phyloP scores from a whole-genome alignment of 106 monocot species.

The Platanthera zijinensis region DNA sequence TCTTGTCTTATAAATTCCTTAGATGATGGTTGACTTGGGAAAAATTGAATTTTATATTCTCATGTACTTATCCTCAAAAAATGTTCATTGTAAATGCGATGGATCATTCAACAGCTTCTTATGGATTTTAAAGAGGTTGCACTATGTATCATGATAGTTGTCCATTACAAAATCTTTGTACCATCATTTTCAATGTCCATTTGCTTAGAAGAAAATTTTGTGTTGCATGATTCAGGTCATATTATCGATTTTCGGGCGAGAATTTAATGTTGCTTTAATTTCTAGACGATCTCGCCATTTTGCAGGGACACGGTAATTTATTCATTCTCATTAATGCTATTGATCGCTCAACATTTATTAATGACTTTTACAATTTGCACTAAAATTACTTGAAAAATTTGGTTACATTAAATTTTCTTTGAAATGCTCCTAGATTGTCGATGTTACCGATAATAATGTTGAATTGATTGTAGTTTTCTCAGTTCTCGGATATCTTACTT shows the following conservation, averaged over 20 bases:
- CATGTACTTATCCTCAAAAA: not conserved
- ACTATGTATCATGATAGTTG: not conserved
- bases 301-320: conserved; percentile 89
- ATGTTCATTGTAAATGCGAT: not conserved
- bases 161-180: not conserved
- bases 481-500: not conserved
- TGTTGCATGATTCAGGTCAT: conserved; percentile 32
- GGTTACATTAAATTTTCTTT: not conserved
- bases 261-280: conserved; percentile 64
- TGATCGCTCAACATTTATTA: not conserved
- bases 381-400: not conserved
- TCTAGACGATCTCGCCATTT: conserved; percentile 98
- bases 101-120: not conserved
- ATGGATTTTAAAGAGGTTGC: not conserved
- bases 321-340: not conserved
- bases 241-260: conserved; percentile 79
- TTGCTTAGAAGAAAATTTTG: not conserved
- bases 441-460: not conserved
- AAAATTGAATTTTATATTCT: not conserved
- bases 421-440: not conserved
- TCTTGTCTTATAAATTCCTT: not conserved
- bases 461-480: not conserved
- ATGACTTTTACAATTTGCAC: not conserved
- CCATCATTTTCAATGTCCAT: not conserved
- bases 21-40: not conserved